Percentiles rank a stretch among this genome's conserved stretches.
phyloP scores from a whole-genome alignment of 352 stramenopile species.

The Globisporangium irregulare region DNA sequence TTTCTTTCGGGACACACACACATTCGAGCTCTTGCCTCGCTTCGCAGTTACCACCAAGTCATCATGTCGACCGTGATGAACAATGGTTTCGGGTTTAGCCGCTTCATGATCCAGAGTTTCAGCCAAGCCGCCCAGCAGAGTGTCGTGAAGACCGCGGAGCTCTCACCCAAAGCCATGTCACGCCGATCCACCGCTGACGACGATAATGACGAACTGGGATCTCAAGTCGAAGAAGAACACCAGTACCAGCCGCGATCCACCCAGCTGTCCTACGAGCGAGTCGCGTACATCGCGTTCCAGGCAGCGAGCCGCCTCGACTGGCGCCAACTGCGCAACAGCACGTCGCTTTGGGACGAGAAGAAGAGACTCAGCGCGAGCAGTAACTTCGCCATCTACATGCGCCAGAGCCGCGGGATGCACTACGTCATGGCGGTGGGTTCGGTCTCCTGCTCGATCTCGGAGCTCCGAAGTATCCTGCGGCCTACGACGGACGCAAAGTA shows the following conservation, averaged over 20 bases:
- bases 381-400: conserved; percentile 20
- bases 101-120: conserved; percentile 16
- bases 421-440: conserved; percentile 19
- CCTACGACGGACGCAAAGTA: conserved; percentile 12
- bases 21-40: not conserved
- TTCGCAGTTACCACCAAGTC: not conserved
- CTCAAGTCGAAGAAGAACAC: not conserved
- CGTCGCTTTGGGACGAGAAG: conserved; percentile 19
- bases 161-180: conserved; percentile 11
- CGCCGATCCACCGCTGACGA: conserved; percentile 17
- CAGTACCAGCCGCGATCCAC: not conserved
- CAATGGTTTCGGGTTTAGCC: conserved; percentile 15
- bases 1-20: conserved; percentile 3
- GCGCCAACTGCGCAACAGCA: conserved; percentile 20
- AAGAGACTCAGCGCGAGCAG: conserved; percentile 12
- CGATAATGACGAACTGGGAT: not conserved
- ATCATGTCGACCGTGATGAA: conserved; percentile 12
- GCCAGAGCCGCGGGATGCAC: conserved; percentile 21
- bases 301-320: conserved; percentile 17
- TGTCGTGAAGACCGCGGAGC: not conserved
- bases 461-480: conserved; percentile 18
- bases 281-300: conserved; percentile 12
- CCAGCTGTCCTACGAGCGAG: conserved; percentile 14
- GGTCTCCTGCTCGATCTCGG: conserved; percentile 18
- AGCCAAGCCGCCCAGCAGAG: not conserved